Conservation (phyloP, 495 filamentous ascomycete genomes). For the Xylaria longipes region DNA sequence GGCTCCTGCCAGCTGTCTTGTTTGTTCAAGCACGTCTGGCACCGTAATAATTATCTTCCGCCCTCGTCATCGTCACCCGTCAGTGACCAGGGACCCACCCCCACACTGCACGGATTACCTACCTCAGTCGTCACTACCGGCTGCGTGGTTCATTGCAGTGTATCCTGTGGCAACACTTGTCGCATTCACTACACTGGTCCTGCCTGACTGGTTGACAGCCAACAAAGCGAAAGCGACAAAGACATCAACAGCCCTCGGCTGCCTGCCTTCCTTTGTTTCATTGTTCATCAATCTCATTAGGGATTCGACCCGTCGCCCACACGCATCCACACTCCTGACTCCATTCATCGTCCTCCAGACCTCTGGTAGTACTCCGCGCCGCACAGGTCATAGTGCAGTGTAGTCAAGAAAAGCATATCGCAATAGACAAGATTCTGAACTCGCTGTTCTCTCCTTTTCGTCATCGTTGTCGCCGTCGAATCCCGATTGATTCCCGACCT, state of each 20-base stretch:
- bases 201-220: conserved; percentile 20
- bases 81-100: conserved; percentile 27
- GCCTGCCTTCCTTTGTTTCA: conserved; percentile 34
- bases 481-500: conserved; percentile 38
- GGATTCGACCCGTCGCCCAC: conserved; percentile 34
- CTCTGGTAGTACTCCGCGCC: conserved; percentile 30
- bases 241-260: conserved; percentile 17
- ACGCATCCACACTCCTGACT: conserved; percentile 2
- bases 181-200: conserved; percentile 27
- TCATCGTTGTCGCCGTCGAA: conserved; percentile 35
- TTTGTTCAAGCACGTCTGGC: conserved; percentile 36
- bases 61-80: conserved; percentile 19
- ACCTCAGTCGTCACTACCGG: neutral
- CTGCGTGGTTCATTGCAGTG: conserved; percentile 24
- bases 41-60: conserved; percentile 28
- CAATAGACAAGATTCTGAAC: conserved; percentile 41
- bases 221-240: conserved; percentile 34
- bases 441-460: conserved; percentile 20
- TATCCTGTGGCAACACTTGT: conserved; percentile 24
- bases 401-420: conserved; percentile 37
- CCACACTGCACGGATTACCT: neutral
- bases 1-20: conserved; percentile 30
- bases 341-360: conserved; percentile 18
- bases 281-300: conserved; percentile 32
- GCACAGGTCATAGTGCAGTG: conserved; percentile 42